A percentile compares a stretch with the other conserved stretches of the same genome.
Evolutionary conservation across 805 yeast species (phyloP).

Genomic region (Kazachstania africana): DNA sequence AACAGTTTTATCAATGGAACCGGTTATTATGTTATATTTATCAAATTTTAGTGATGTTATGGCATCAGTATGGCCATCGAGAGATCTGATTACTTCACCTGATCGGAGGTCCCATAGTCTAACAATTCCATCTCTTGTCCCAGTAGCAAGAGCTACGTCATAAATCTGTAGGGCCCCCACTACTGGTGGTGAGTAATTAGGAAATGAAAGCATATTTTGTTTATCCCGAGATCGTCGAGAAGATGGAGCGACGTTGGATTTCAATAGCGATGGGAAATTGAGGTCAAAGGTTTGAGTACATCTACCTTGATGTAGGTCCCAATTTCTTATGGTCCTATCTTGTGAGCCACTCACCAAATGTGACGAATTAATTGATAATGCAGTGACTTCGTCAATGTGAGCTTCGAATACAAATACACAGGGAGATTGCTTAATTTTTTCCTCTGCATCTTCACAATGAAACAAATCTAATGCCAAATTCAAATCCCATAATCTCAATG

Average conservation of each 20-base stretch:
- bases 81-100: conserved; percentile 50
- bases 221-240: no score
- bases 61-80: conserved; percentile 59
- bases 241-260: background rate
- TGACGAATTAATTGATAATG: conserved; percentile 40
- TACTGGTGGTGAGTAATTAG: conserved; percentile 7
- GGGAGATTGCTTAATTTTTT: background rate
- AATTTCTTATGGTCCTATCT: conserved; percentile 61
- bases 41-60: conserved; percentile 60
- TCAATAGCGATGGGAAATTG: conserved; percentile 6
- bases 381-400: conserved; percentile 56
- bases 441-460: background rate
- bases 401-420: conserved; percentile 40
- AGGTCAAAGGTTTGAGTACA: conserved; percentile 62
- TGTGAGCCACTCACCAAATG: conserved; percentile 54
- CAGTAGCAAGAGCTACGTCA: conserved; percentile 69
- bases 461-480: background rate
- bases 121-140: conserved; percentile 64
- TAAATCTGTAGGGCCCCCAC: conserved; percentile 58
- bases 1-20: conserved; percentile 50
- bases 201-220: background rate
- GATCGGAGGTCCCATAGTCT: conserved; percentile 66
- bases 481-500: conserved; percentile 50
- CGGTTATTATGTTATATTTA: conserved; percentile 47
- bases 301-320: conserved; percentile 58